Percentiles rank a stretch among this genome's conserved stretches.
phyloP scores from a whole-genome alignment of 2,329 filamentous ascomycete species.

The Phyllosticta citrichinensis region DNA sequence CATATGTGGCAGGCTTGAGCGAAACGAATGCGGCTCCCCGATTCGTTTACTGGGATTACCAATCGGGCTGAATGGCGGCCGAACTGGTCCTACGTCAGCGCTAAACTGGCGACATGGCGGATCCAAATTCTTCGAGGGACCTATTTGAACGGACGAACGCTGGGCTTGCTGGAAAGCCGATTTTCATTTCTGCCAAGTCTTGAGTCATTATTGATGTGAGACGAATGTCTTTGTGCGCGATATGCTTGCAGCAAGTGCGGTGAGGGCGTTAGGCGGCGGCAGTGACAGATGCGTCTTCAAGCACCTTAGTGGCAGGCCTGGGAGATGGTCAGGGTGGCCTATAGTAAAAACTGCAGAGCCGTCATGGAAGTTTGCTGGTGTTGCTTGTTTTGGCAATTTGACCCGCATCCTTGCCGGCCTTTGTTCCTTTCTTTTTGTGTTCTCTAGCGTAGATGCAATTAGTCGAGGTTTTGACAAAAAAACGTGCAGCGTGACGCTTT shows the following conservation, averaged over 20 bases:
- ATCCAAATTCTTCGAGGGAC: not conserved
- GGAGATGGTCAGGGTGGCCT: not conserved
- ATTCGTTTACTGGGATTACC: not conserved
- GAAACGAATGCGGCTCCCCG: not conserved
- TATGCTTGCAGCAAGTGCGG: not conserved
- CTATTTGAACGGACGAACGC: not conserved
- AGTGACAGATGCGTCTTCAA: too few relatives aligned
- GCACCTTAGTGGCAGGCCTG: not conserved
- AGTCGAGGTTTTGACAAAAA: not conserved
- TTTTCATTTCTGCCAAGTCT: not conserved
- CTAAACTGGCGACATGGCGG: not conserved
- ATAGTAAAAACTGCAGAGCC: not conserved
- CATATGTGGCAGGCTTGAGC: too few relatives aligned
- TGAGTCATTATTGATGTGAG: not conserved
- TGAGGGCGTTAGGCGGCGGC: not conserved
- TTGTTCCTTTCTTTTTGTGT: not conserved
- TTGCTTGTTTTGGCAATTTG: not conserved
- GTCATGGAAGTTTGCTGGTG: not conserved
- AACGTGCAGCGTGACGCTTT: not conserved
- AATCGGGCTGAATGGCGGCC: not conserved
- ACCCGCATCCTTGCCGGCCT: not conserved
- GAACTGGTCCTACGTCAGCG: not conserved
- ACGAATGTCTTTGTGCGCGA: not conserved
- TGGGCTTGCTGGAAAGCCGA: not conserved
- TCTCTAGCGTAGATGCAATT: not conserved